Base-by-base conservation (phyloP, 2,329 filamentous ascomycete species). In the Verticillium zaregamsianum region DNA sequence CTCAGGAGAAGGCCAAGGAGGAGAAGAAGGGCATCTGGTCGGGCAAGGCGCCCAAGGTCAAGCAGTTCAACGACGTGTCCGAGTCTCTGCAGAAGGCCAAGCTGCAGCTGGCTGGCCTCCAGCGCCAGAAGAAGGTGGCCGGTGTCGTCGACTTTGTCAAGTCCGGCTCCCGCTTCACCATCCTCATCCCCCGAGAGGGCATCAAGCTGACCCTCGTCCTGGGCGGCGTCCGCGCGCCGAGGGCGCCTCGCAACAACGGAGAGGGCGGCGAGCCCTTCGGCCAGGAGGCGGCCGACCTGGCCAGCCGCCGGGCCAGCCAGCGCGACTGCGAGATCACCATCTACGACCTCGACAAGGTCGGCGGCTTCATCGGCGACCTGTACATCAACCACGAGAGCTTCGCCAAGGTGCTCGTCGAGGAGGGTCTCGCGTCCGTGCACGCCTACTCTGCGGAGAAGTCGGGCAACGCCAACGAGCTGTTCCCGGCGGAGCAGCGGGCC, bases 131-230 rank as follows among this genome's bases (percentile, higher is more conserved):
- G 82, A 94, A 91, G 76, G 89, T 98, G 3, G 93, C 95, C 8
- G 95, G 91, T 12, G 84, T 99, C 68, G 93, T 99, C 52, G 95
- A 99, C 76, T 99, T 96, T 75, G 95, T 96, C 81, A 97, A 98
- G 79, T 91, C 93, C n/a, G 95, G 91, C 33, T 96, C 93, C 49
- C 87, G 95, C 67, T 99, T 98, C 77, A 96, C 92, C 31, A 83
- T 99, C 39, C 81, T 99, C 11, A 87, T 99, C 57, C 94, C 95
- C 56, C 90, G 93, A 39, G 95, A 99, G 73, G 93, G 92, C 70
- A 89, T 94, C 72, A 98, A 97, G 81, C 82, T 99, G 64, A 99
- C 94, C 2, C 89, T 99, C 73, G 93, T 99, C 4, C 86, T 99
- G 57, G 94, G 91, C 59, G 94, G 95, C 57, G 95, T 99, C 68